Evolutionary conservation across 202 grass and related monocot genomes (phyloP).

Genomic region (Elaeis oleifera): DNA sequence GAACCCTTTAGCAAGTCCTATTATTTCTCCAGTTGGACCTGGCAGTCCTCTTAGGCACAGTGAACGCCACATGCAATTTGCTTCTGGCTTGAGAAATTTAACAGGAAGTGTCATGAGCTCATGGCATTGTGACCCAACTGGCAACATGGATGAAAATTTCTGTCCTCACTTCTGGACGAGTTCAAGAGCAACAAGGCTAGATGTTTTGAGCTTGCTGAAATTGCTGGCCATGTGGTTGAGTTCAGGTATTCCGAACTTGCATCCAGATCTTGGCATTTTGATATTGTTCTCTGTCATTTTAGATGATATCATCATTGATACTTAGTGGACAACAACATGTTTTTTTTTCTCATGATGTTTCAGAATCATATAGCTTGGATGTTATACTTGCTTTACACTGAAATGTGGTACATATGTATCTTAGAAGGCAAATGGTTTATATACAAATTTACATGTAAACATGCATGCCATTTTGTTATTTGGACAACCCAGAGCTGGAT

Average conservation of each 20-base stretch:
- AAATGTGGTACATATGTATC: too few species aligned
- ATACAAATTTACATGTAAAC: too few species aligned
- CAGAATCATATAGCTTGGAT: too few species aligned
- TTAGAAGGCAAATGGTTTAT: too few species aligned
- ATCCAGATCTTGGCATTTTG: neutral
- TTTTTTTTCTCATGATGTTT: too few species aligned
- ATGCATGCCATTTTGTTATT: too few species aligned
- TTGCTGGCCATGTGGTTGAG: slow-evolving; percentile 26
- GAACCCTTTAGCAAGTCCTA: slow-evolving; percentile 12
- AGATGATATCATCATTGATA: neutral
- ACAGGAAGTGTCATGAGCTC: slow-evolving; percentile 8
- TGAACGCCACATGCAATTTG: slow-evolving; percentile 1
- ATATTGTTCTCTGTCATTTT: neutral
- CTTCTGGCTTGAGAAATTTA: slow-evolving; percentile 14
- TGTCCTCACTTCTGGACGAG: slow-evolving; percentile 9
- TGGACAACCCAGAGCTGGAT: too few species aligned
- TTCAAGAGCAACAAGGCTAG: slow-evolving; percentile 10
- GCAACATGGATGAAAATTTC: neutral
- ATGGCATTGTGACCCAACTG: slow-evolving; percentile 4
- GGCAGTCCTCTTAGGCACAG: slow-evolving; percentile 15
- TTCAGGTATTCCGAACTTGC: slow-evolving; percentile 23
- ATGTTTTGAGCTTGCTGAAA: slow-evolving; percentile 17
- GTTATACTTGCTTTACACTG: too few species aligned
- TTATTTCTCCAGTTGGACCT: slow-evolving; percentile 7
- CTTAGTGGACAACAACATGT: too few species aligned